Evolutionary conservation across 306 rosid genomes (phyloP), one percentile per base, ranked within the genome.

Genomic region (Hylodesmum podocarpum): DNA sequence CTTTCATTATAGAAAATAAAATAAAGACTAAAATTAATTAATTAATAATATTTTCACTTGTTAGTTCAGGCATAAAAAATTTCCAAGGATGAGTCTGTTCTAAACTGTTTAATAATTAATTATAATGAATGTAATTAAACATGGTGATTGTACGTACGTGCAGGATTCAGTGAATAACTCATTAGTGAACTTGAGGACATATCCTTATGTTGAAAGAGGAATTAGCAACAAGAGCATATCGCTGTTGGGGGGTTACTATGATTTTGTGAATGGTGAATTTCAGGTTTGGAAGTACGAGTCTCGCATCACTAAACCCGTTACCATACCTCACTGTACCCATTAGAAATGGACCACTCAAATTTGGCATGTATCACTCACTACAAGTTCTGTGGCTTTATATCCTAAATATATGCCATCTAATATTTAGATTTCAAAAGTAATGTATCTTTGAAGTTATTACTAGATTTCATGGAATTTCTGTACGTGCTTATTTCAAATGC

Each of bases 151-250:
- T n/a, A n/a, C 73, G 40, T 22, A 6, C 13, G 16, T 85, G 78
- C 81, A 91, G 96, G 91, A 87, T 64, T 76, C 96, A 6, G 93
- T 91, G 87, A 84, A 87, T 36, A 66, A 89, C 73, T 91, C 96
- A 4, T 15, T 89, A 6, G 29, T 24, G 31, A 89, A 89, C 73
- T 78, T 91, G 62, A 65, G 3, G 16, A 82, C 84, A 47, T 89
- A 89, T 72, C 91, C 93, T 22, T 91, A 84, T 63, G 88, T 91
- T 69, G 51, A 21, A 22, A 80, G 6, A 14, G 83, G 24, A 33
- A 3, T 80, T 22, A 63, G 37, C 44, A 40, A 84, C 24, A 77
- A 70, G 34, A 79, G 18, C 0, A 21, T 89, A 1, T 58, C 54
- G 0, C 55, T 91, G 4, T 70, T 73, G 31, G 93, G 91, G 7